phyloP scores from a whole-genome alignment of 192 early-diverging fungal genomes.

The Allomyces arbusculus region DNA sequence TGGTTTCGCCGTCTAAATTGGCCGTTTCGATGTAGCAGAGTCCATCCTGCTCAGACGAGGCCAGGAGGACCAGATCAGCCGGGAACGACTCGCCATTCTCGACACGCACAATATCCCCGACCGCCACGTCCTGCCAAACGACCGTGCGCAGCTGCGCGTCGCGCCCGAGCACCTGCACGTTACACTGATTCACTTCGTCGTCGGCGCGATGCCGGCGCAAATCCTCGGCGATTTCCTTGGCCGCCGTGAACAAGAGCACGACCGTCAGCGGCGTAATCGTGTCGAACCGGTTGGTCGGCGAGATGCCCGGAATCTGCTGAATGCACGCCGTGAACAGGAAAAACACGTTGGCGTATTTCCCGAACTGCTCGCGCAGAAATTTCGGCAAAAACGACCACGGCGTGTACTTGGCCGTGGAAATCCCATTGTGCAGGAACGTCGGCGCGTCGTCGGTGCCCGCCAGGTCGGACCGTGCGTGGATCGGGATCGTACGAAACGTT shows the following conservation, averaged over 20 bases:
- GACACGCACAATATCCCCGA: slow-evolving; percentile 82
- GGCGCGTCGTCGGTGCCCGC: slow-evolving; percentile 22
- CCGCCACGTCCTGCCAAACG: slow-evolving; percentile 53
- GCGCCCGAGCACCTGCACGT: neutral
- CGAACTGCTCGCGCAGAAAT: slow-evolving; percentile 94
- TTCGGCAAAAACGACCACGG: slow-evolving; percentile 77
- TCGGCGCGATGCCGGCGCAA: slow-evolving; percentile 13
- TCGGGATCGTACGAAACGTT: too few relatives aligned
- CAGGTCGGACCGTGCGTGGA: too few relatives aligned
- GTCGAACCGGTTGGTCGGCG: slow-evolving; percentile 71
- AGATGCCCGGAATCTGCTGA: slow-evolving; percentile 89
- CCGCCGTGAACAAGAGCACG: slow-evolving; percentile 68
- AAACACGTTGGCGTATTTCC: slow-evolving; percentile 96
- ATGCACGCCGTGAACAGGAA: slow-evolving; percentile 94
- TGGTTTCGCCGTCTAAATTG: slow-evolving; percentile 95
- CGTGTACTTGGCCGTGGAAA: slow-evolving; percentile 95
- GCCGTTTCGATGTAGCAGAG: slow-evolving; percentile 96
- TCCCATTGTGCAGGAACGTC: slow-evolving; percentile 78
- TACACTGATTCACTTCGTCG: neutral
- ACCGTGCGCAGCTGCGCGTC: neutral
- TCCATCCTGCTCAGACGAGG: slow-evolving; percentile 84
- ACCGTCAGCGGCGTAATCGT: slow-evolving; percentile 69
- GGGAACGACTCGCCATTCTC: slow-evolving; percentile 76
- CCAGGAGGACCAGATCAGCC: slow-evolving; percentile 76
- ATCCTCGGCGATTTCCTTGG: slow-evolving; percentile 90